These are phyloP conservation scores for Calonectria pteridis DNA, from an alignment of 2,329 filamentous ascomycete species.

Conservation along the genomic window DNA sequence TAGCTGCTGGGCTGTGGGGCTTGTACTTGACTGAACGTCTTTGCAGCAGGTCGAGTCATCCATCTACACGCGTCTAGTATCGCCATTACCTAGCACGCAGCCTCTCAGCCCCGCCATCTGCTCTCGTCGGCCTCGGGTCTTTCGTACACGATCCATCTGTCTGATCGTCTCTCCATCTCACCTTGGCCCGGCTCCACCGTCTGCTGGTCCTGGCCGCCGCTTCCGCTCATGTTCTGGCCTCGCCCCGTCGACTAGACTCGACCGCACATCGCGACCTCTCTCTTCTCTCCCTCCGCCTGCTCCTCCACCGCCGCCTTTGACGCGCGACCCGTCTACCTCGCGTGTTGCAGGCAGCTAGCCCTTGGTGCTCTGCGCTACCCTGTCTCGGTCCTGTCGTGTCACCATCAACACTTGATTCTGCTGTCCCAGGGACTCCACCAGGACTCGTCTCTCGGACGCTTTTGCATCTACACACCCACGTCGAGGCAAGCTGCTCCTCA, in stretches of 20 bases:
- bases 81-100: neutral
- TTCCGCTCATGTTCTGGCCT: slow-evolving; percentile 21
- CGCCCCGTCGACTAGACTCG: slow-evolving; percentile 34
- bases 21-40: neutral
- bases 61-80: neutral
- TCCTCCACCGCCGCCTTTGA: slow-evolving; percentile 1
- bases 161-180: slow-evolving; percentile 6
- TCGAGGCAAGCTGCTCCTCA: neutral
- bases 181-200: slow-evolving; percentile 9
- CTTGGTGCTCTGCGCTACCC: neutral
- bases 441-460: neutral
- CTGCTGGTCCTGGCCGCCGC: slow-evolving; percentile 17
- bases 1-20: neutral
- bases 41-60: slow-evolving; percentile 1
- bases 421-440: neutral
- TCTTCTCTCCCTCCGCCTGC: slow-evolving; percentile 10
- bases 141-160: slow-evolving; percentile 3
- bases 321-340: slow-evolving; percentile 30
- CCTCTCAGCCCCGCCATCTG: neutral
- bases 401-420: slow-evolving; percentile 16
- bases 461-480: neutral
- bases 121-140: neutral
- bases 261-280: slow-evolving; percentile 39
- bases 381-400: slow-evolving; percentile 19
- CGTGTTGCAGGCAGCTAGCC: slow-evolving; percentile 10